These are phyloP conservation scores for Trichoderma asperellum DNA, from an alignment of 2,329 filamentous ascomycete species.

Conservation along the genomic window DNA sequence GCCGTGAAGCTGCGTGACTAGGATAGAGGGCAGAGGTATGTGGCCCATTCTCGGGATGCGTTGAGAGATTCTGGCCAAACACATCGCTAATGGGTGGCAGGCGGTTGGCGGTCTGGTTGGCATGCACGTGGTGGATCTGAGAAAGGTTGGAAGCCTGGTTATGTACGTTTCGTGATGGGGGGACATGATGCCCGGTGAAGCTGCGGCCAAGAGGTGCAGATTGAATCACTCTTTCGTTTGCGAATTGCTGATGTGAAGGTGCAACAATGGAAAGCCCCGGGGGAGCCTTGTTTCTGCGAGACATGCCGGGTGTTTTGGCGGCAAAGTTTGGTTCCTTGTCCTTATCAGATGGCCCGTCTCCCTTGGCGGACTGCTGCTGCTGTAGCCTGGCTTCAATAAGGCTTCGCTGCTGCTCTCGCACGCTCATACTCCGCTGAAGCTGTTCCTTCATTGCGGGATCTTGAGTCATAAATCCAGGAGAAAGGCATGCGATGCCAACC, in stretches of 20 bases:
- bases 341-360: slow-evolving; percentile 65
- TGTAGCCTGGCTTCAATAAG: slow-evolving; percentile 93
- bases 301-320: slow-evolving; percentile 74
- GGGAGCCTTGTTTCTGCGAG: slow-evolving; percentile 76
- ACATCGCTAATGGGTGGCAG: slow-evolving; percentile 94
- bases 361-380: slow-evolving; percentile 73
- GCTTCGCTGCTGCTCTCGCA: slow-evolving; percentile 89
- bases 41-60: slow-evolving; percentile 60
- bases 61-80: slow-evolving; percentile 77
- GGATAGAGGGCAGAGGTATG: slow-evolving; percentile 54
- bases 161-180: slow-evolving; percentile 74
- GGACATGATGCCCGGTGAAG: slow-evolving; percentile 86
- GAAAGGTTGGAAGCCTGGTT: slow-evolving; percentile 85
- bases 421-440: slow-evolving; percentile 88
- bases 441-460: slow-evolving; percentile 97
- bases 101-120: slow-evolving; percentile 86
- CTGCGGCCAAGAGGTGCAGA: slow-evolving; percentile 93
- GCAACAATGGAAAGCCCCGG: slow-evolving; percentile 93
- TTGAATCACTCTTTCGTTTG: slow-evolving; percentile 92
- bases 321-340: slow-evolving; percentile 59
- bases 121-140: slow-evolving; percentile 88
- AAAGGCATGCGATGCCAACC: slow-evolving; percentile 90
- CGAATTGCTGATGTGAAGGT: slow-evolving; percentile 88
- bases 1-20: slow-evolving; percentile 64
- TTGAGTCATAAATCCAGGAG: slow-evolving; percentile 93